Evolutionary conservation across 768 basidiomycete species (phyloP), one percentile per base, ranked within the genome.

Genomic region (Calocybe cyanea): DNA sequence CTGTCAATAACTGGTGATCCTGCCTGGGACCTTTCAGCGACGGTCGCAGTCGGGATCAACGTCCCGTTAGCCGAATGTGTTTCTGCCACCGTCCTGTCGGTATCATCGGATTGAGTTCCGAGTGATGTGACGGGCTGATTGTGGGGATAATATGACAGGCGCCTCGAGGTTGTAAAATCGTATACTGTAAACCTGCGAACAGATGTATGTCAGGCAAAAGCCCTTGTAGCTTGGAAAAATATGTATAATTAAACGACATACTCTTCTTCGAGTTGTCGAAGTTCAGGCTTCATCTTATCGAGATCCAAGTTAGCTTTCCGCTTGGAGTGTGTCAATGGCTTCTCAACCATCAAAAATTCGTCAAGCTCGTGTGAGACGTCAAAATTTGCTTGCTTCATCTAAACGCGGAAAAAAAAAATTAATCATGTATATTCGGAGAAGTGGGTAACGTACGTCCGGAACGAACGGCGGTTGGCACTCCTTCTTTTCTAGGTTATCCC

Each of bases 331-430:
- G 92, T 96, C 45, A 98, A 69, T n/a, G 95, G 95, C 63, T 97
- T 97, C 68, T 98, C 95, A 42, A 94, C 94, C 77, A 98, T 81
- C 59, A 99, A 66, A 58, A 98, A 87, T 63, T 99, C 96, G 62
- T 99, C 94, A 8, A 99, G 78, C 69, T 98, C 96, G 59, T 98
- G 93, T 28, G 92, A 83, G 30, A 96, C 86, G 61, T 99, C 95
- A 64, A 98, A 99, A 64, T 99, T 98, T n/a, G 93, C 90, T 66
- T 86, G 86, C 63, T 94, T 93, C 65, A 87, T 82, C 94, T 99
- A 59, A 20, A 33, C 40, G 41, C 34, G 17, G 15, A 28, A 11
- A 28, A 46, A 33, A 49, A 50, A 25, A 56, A 25, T 38, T 38
- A 34, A n/a, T n/a, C 13, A 36, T 36, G 21, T 40, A 18, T 36